Conservation (phyloP, 495 filamentous ascomycete species). For the Daldinia concentrica region DNA sequence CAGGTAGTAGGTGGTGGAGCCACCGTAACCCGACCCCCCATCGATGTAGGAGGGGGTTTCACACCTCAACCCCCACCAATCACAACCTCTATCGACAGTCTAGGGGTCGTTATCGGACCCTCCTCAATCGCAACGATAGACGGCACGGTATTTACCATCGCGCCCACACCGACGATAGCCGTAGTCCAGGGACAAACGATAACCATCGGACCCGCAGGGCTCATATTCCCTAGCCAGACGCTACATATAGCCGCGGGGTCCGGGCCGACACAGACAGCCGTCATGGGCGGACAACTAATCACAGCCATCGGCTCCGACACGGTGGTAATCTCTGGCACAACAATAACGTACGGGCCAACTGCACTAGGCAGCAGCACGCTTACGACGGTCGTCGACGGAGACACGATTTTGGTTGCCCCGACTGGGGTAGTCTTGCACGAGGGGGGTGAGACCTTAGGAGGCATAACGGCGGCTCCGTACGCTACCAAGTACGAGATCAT, state of each 20-base stretch:
- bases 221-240: slow-evolving; percentile 49
- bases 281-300: slow-evolving; percentile 57
- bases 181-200: slow-evolving; percentile 57
- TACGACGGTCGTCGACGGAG: slow-evolving; percentile 53
- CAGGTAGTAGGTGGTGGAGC: slow-evolving; percentile 52
- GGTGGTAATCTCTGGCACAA: slow-evolving; percentile 55
- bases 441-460: slow-evolving; percentile 55
- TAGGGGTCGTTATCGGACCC: slow-evolving; percentile 54
- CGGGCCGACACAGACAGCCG: slow-evolving; percentile 53
- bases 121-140: slow-evolving; percentile 57
- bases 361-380: slow-evolving; percentile 36
- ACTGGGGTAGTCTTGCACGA: slow-evolving; percentile 49
- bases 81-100: slow-evolving; percentile 49
- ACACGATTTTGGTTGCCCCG: slow-evolving; percentile 58
- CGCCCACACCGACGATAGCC: slow-evolving; percentile 45
- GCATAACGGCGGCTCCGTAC: slow-evolving; percentile 41
- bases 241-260: slow-evolving; percentile 44
- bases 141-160: slow-evolving; percentile 56
- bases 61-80: slow-evolving; percentile 45
- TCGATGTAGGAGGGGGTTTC: slow-evolving; percentile 27
- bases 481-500: slow-evolving; percentile 55
- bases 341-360: slow-evolving; percentile 52
- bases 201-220: slow-evolving; percentile 56
- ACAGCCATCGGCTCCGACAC: slow-evolving; percentile 56
- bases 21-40: slow-evolving; percentile 50